phyloP scores from a whole-genome alignment of 2,329 filamentous ascomycete species.

The Pyricularia pennisetigena region DNA sequence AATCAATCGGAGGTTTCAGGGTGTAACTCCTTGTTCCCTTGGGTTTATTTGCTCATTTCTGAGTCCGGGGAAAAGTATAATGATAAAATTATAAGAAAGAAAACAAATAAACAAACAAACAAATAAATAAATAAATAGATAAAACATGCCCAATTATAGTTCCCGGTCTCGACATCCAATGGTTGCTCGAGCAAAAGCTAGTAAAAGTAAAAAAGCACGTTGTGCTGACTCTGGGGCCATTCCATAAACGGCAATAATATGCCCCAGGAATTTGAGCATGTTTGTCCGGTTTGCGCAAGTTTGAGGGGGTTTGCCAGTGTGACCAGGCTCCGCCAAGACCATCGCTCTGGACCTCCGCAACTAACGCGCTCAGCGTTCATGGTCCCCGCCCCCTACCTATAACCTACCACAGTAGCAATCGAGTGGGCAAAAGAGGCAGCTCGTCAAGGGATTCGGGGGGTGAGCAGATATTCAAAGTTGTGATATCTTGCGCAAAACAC shows the following conservation, averaged over 20 bases:
- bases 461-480: neutral
- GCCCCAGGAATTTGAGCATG: neutral
- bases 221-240: neutral
- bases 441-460: neutral
- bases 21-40: neutral
- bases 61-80: too few relatives aligned
- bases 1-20: neutral
- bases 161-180: neutral
- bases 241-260: neutral
- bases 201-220: neutral
- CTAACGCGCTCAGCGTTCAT: neutral
- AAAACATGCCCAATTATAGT: neutral
- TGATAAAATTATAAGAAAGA: neutral
- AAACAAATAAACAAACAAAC: too few relatives aligned
- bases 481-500: too few relatives aligned
- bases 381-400: too few relatives aligned
- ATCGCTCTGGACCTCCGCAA: neutral
- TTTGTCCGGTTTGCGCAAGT: conserved; percentile 6
- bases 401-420: neutral
- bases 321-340: neutral
- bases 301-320: conserved; percentile 2
- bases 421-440: too few relatives aligned
- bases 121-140: too few relatives aligned
- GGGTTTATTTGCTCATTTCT: neutral
- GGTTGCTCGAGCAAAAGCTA: neutral